Conservation (phyloP, 345 rosid genomes). For the Pistacia integerrima region DNA sequence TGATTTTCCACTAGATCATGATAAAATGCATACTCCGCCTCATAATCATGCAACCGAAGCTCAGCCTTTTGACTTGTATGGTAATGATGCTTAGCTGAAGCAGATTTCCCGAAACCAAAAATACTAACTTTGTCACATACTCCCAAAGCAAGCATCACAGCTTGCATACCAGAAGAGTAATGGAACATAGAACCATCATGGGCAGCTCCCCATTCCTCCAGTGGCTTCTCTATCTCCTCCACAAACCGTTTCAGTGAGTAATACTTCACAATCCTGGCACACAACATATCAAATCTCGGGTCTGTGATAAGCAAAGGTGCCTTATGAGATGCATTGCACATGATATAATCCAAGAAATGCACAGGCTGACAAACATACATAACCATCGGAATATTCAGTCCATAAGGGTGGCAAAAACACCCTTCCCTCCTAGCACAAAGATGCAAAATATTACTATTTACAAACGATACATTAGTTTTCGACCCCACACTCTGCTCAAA, state of each 20-base stretch:
- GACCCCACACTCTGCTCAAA: constrained; percentile 66
- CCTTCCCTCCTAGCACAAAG: constrained; percentile 62
- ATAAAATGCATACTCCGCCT: constrained; percentile 76
- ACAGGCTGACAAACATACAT: constrained; percentile 88
- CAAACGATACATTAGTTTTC: constrained; percentile 73
- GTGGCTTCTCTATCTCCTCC: constrained; percentile 46
- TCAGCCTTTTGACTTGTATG: constrained; percentile 89
- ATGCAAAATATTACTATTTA: constrained; percentile 86
- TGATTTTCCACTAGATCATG: constrained; percentile 59
- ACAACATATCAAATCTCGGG: constrained; percentile 76
- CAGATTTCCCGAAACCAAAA: constrained; percentile 84
- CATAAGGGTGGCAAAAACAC: constrained; percentile 88
- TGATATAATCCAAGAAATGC: constrained; percentile 77
- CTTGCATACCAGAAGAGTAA: constrained; percentile 94
- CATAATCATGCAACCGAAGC: constrained; percentile 80
- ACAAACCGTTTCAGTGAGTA: constrained; percentile 71
- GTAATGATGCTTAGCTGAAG: constrained; percentile 74
- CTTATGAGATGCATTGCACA: constrained; percentile 59
- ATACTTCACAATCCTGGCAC: constrained; percentile 78
- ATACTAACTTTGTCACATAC: constrained; percentile 76
- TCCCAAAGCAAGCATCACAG: constrained; percentile 78
- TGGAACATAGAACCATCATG: constrained; percentile 87
- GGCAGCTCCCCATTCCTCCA: constrained; percentile 60
- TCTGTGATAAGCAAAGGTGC: constrained; percentile 75
- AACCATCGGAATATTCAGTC: constrained; percentile 57